Conservation (phyloP, 768 basidiomycete genomes). For the Leccinum uliginosum region DNA sequence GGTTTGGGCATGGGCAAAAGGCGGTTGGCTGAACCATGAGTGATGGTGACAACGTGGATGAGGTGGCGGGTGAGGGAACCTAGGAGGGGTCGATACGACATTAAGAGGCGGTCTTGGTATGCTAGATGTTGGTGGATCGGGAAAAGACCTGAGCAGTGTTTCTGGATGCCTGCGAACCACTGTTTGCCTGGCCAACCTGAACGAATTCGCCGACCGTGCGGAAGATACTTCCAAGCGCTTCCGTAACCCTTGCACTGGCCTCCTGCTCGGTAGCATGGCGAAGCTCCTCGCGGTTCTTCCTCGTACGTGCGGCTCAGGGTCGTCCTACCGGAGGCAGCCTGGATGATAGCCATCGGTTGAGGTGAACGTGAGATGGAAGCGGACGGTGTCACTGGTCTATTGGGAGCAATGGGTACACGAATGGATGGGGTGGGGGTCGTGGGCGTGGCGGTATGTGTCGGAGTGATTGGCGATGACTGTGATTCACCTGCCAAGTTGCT, state of each 20-base stretch:
- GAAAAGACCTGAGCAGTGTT: not conserved
- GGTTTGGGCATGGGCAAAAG: constrained; percentile 1
- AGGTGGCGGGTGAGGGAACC: constrained; percentile 16
- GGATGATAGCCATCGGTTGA: constrained; percentile 39
- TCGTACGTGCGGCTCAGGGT: constrained; percentile 51
- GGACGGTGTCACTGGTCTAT: constrained; percentile 26
- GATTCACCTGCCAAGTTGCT: constrained; percentile 54
- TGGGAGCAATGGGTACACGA: constrained; percentile 30
- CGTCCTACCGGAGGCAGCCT: constrained; percentile 38
- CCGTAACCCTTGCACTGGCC: constrained; percentile 58
- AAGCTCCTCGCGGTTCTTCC: constrained; percentile 49
- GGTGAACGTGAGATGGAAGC: constrained; percentile 35
- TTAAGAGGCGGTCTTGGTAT: constrained; percentile 6
- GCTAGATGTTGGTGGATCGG: not conserved
- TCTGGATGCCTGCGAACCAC: constrained; percentile 1
- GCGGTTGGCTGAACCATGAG: constrained; percentile 22
- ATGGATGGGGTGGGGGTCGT: constrained; percentile 23
- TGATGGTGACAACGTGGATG: constrained; percentile 18
- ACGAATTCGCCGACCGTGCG: constrained; percentile 43
- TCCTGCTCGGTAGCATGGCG: constrained; percentile 56
- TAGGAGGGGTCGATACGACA: constrained; percentile 11
- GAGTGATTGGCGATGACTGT: constrained; percentile 42
- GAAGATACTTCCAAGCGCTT: constrained; percentile 57
- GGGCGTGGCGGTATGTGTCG: constrained; percentile 36
- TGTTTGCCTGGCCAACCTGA: constrained; percentile 15